Conservation (phyloP, 768 basidiomycete genomes). For the Leccinellum luteum region DNA sequence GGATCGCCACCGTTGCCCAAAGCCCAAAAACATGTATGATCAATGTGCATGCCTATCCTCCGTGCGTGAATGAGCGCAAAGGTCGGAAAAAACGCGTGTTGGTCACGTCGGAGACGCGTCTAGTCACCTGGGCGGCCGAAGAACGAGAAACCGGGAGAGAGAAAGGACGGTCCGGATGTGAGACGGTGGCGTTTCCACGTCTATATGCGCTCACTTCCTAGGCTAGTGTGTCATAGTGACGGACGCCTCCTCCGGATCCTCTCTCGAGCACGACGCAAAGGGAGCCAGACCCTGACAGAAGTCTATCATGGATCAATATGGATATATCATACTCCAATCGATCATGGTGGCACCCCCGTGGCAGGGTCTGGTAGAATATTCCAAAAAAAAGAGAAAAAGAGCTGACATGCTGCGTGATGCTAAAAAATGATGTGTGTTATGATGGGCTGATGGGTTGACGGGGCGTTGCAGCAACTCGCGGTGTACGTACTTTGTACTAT, state of each 20-base stretch:
- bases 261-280: neutral
- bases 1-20: neutral
- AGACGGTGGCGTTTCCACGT: neutral
- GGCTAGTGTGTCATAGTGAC: neutral
- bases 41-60: neutral
- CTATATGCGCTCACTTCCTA: neutral
- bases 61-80: neutral
- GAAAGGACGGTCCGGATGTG: neutral
- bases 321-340: neutral
- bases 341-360: neutral
- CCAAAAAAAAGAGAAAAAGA: neutral
- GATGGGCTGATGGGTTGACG: no score
- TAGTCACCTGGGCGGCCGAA: neutral
- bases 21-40: neutral
- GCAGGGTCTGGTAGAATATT: no score
- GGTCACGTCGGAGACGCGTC: neutral
- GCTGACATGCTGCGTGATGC: neutral
- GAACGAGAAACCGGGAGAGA: neutral
- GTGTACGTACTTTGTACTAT: neutral
- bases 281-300: neutral
- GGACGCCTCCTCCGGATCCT: neutral
- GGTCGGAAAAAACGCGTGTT: neutral
- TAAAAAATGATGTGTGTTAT: neutral
- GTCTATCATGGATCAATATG: neutral
- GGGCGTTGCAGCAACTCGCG: neutral